Percentiles rank a stretch among this genome's conserved stretches.
Conservation (phyloP, 306 rosid species). For the Luffa acutangula region DNA sequence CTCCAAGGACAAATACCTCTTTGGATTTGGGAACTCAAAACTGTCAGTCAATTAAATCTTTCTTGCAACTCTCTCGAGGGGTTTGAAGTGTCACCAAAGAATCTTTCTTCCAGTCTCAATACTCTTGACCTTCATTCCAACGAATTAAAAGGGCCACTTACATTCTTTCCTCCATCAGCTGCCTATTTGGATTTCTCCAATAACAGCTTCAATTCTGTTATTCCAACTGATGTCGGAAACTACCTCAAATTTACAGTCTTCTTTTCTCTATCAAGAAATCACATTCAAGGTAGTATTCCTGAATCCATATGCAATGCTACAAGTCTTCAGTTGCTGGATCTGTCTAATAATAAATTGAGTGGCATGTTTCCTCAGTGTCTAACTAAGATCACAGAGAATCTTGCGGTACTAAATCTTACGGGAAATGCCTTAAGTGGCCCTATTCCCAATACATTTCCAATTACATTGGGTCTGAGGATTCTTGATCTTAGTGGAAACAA, state of each 20-base stretch:
- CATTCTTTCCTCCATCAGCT: background rate
- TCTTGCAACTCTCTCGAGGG: background rate
- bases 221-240: background rate
- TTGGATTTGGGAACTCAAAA: constrained; percentile 35
- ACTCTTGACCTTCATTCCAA: constrained; percentile 30
- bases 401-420: background rate
- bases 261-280: constrained; percentile 27
- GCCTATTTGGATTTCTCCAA: constrained; percentile 17
- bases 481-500: no score
- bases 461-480: no score
- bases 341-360: constrained; percentile 17
- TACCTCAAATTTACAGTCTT: fast-evolving
- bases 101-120: fast-evolving
- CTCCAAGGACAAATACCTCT: constrained; percentile 28
- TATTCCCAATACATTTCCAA: no score
- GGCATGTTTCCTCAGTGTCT: constrained; percentile 18
- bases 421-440: no score
- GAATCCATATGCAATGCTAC: constrained; percentile 19
- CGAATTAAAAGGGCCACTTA: constrained; percentile 15
- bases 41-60: background rate
- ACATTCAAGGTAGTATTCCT: background rate
- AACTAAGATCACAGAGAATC: background rate
- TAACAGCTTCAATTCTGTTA: constrained; percentile 14
- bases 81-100: background rate
- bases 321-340: constrained; percentile 19